Conservation (phyloP, 306 rosid species). For the Vigna mungo region DNA sequence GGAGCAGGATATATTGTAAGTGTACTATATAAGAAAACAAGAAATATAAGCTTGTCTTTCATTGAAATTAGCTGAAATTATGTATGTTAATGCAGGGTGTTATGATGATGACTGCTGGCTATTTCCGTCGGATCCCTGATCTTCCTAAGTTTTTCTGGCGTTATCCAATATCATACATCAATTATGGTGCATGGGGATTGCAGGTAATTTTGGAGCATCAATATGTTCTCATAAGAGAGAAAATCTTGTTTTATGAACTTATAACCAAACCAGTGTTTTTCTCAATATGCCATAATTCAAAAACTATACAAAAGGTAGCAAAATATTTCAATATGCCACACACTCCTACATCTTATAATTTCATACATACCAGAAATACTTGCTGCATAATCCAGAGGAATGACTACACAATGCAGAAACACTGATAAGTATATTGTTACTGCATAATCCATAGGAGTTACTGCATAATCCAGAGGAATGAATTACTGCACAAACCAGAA, state of each 20-base stretch:
- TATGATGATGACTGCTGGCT: slow-evolving; percentile 94
- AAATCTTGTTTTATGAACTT: neutral
- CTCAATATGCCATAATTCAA: no score
- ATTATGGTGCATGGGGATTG: slow-evolving; percentile 85
- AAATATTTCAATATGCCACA: no score
- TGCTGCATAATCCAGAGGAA: no score
- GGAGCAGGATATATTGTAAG: slow-evolving; percentile 94
- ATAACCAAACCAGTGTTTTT: no score
- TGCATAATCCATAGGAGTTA: no score
- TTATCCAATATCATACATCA: slow-evolving; percentile 85
- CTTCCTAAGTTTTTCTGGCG: slow-evolving; percentile 88
- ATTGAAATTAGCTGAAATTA: slow-evolving; percentile 6
- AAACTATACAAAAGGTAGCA: no score
- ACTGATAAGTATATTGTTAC: no score
- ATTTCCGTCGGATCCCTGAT: slow-evolving; percentile 67
- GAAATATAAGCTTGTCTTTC: neutral
- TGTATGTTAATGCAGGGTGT: slow-evolving; percentile 61
- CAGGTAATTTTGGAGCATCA: slow-evolving; percentile 57
- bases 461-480: no score
- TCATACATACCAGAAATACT: no score
- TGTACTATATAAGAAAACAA: neutral
- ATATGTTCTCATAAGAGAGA: slow-evolving; percentile 1
- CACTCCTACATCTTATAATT: no score
- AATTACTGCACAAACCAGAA: no score
- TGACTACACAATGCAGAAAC: no score